Conservation (phyloP, 257 asterid genomes). For the Thymus quinquecostatus region DNA sequence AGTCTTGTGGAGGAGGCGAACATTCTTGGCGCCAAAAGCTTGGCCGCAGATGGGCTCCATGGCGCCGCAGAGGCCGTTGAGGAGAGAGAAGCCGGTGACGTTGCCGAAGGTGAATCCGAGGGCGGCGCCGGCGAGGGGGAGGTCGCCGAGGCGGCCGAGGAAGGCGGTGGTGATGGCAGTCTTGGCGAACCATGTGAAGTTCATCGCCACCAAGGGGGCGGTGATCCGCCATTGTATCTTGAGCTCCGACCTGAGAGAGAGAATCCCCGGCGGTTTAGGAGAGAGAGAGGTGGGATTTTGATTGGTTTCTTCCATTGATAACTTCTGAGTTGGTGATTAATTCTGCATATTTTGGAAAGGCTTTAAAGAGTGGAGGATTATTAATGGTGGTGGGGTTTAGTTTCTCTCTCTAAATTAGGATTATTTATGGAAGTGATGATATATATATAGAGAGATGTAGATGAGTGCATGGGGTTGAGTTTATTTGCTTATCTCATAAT, state of each 20-base stretch:
- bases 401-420: no score
- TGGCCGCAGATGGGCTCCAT: conserved; percentile 98
- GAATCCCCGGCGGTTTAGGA: conserved; percentile 19
- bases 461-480: no score
- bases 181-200: conserved; percentile 83
- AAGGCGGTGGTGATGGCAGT: conserved; percentile 78
- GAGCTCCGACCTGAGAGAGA: conserved; percentile 45
- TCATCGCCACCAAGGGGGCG: conserved; percentile 61
- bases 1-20: conserved; percentile 76
- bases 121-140: conserved; percentile 68
- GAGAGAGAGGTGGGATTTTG: conserved; percentile 2
- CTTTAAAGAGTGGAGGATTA: no score
- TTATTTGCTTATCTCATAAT: no score
- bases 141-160: conserved; percentile 78
- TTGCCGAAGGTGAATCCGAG: conserved; percentile 79
- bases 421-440: no score
- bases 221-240: conserved; percentile 59
- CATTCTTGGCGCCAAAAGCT: conserved; percentile 82
- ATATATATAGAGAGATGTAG: no score
- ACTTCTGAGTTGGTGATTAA: neutral
- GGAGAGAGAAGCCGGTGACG: conserved; percentile 75
- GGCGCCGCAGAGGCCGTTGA: conserved; percentile 76
- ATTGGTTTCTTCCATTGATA: conserved; percentile 31
- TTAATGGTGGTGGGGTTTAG: no score
- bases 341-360: no score